A percentile compares a stretch with the other conserved stretches of the same genome.
Conservation (phyloP, 768 basidiomycete species). For the Crucibulum laeve region DNA sequence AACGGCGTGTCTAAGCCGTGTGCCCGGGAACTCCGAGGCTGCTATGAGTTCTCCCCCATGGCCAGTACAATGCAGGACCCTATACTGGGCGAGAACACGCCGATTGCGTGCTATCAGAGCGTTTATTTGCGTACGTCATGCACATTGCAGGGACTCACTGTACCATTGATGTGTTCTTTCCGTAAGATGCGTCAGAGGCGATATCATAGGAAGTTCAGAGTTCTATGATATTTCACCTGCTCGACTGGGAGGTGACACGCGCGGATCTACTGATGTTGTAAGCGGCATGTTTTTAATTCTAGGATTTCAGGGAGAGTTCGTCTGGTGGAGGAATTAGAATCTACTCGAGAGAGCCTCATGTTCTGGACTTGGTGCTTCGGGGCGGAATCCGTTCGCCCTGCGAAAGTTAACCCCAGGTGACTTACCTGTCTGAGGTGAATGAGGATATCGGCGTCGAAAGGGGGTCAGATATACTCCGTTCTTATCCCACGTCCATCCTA, state of each 20-base stretch:
- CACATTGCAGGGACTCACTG: neutral
- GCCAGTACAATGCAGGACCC: neutral
- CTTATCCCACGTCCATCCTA: conserved; percentile 1
- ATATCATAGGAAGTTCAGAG: neutral
- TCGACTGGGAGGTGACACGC: too few relatives aligned
- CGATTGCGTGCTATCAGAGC: neutral
- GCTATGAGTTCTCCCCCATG: neutral
- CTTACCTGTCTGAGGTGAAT: neutral
- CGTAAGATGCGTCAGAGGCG: neutral
- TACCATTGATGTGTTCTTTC: too few relatives aligned
- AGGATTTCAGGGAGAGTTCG: too few relatives aligned
- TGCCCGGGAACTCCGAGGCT: neutral
- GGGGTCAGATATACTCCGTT: conserved; percentile 1
- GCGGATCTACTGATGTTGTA: neutral
- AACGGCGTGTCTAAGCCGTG: neutral
- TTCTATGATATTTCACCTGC: too few relatives aligned
- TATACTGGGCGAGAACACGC: neutral
- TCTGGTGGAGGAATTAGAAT: too few relatives aligned
- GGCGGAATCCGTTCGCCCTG: neutral
- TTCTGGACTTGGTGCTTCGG: too few relatives aligned
- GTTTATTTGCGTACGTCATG: neutral
- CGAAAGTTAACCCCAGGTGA: neutral
- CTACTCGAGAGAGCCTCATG: too few relatives aligned
- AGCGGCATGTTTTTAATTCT: neutral
- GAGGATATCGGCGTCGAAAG: neutral